Base-by-base conservation (phyloP, 2,329 filamentous ascomycete genomes). In the Alternaria sp. region DNA sequence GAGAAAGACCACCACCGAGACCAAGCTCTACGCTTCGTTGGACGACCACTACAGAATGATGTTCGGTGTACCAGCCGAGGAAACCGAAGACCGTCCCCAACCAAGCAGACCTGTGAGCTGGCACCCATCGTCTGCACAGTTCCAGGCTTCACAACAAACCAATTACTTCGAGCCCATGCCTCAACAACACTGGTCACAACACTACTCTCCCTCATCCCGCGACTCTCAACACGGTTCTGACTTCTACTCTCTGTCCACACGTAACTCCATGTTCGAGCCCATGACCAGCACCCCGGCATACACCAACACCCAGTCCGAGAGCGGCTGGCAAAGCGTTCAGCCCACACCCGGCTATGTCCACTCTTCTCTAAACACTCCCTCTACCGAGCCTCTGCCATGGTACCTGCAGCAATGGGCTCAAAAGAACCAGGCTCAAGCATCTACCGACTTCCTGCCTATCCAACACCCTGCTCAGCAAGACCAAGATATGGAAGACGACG, bases 101-200 rank as follows among this genome's bases (percentile, higher is more conserved):
- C 65, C 70, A 32, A 69, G 68, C 54, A 71, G 91, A 45, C 91
- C 91, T 6, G 83, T 92, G 49, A 93, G 91, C 83, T 93, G 91
- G 91, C 91, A 93, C 76, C 90, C 91, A 3, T 86, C 87, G 21
- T 87, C 89, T 10, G 83, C 87, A 61, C 78, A 77, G 32, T 76
- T 82, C 67, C 64, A 67, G 32, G 59, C 65, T 43, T 58, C 69
- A 17, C 68, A 60, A 25, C 67, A 70, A 23, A 70, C 75, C 11
- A 65, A 66, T 47, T 66, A 71, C 56, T 68, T 68, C 15, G 73
- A 74, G 13, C 71, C 69, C 7, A 61, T 67, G 40, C 68, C 69
- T 10, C 65, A 72, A 26, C 70, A 80, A 61, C 73, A 72, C 57
- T 76, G 76, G 73, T 59, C 66, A 36, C 73, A 60, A 46, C 66